These are phyloP conservation scores for Coffea humblotiana DNA, from an alignment of 305 asterid genomes.

Conservation along the genomic window DNA sequence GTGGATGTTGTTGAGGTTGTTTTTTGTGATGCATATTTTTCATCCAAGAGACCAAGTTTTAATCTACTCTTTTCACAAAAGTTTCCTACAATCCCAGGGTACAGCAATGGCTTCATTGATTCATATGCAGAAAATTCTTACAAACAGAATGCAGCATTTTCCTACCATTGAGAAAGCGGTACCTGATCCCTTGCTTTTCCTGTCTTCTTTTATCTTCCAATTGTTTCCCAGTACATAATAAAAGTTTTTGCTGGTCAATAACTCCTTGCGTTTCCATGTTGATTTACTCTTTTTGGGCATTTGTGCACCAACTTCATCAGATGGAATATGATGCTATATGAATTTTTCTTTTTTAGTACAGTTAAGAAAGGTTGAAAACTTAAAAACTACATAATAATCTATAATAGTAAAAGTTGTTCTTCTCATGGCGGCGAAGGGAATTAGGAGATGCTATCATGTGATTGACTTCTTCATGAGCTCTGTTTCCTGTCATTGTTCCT, in stretches of 20 bases:
- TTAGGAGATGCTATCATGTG: not conserved
- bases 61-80: constrained; percentile 2
- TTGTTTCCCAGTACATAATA: not conserved
- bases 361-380: no score
- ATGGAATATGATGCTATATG: not conserved
- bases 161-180: constrained; percentile 88
- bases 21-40: constrained; percentile 5
- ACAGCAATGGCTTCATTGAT: constrained; percentile 88
- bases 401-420: not conserved
- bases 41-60: not conserved
- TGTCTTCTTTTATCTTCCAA: constrained; percentile 13
- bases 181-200: constrained; percentile 26
- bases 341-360: not conserved
- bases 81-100: constrained; percentile 61
- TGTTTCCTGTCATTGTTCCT: not conserved
- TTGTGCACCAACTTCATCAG: not conserved
- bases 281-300: not conserved
- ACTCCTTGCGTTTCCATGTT: not conserved
- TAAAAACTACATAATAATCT: not conserved
- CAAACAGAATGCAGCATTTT: constrained; percentile 85
- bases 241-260: not conserved
- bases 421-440: constrained; percentile 1
- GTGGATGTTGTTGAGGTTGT: constrained; percentile 73
- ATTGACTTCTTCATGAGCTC: not conserved
- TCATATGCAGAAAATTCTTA: constrained; percentile 92